Conservation (phyloP, 2,329 filamentous ascomycete genomes). For the Periconia macrospinosa region DNA sequence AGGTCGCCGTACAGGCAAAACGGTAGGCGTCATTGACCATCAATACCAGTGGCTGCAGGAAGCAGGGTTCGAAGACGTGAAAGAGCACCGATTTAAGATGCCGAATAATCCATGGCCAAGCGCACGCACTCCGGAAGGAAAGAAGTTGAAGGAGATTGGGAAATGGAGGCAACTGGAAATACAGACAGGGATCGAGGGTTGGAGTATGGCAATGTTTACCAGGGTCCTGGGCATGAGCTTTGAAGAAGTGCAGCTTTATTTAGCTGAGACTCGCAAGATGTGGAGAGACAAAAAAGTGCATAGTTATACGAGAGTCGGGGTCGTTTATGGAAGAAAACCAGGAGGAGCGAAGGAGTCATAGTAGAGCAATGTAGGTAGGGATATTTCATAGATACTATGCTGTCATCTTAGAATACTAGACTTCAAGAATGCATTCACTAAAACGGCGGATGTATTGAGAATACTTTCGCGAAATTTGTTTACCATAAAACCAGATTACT, state of each 20-base stretch:
- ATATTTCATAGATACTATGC: too few relatives aligned
- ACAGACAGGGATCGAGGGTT: constrained; percentile 42
- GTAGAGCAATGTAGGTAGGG: too few relatives aligned
- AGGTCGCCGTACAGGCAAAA: constrained; percentile 43
- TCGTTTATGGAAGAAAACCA: constrained; percentile 41
- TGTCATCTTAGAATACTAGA: too few relatives aligned
- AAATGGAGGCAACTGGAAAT: constrained; percentile 40
- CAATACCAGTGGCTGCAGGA: constrained; percentile 32
- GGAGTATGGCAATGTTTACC: constrained; percentile 41
- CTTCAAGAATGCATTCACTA: too few relatives aligned
- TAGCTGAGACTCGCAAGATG: constrained; percentile 41
- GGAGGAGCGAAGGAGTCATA: too few relatives aligned
- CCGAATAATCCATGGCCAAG: constrained; percentile 31
- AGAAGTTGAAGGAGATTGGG: constrained; percentile 37
- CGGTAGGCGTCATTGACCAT: constrained; percentile 40
- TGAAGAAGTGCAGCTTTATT: constrained; percentile 37
- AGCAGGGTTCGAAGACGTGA: constrained; percentile 40
- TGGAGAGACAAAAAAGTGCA: constrained; percentile 37
- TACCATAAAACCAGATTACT: too few relatives aligned
- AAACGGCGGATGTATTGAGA: too few relatives aligned
- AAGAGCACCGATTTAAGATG: constrained; percentile 36
- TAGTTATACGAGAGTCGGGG: constrained; percentile 40
- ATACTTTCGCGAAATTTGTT: too few relatives aligned
- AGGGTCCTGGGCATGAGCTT: constrained; percentile 35
- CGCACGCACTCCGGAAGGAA: constrained; percentile 31